Conservation (phyloP, 345 rosid species). For the Lumnitzera racemosa region DNA sequence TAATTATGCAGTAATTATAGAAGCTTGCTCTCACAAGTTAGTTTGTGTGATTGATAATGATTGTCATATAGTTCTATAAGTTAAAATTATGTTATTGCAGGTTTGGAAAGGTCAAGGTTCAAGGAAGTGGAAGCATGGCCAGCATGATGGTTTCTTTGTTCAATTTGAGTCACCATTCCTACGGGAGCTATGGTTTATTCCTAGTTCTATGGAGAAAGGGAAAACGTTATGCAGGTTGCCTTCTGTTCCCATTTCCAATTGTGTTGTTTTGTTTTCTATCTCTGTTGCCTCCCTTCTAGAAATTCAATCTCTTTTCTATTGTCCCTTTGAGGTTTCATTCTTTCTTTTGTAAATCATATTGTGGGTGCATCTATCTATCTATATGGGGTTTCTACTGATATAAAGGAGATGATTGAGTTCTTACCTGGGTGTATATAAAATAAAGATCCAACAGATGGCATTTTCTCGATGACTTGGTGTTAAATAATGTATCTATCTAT, state of each 20-base stretch:
- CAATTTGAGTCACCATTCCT: slow-evolving; percentile 69
- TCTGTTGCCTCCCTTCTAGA: not conserved
- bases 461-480: too few relatives aligned
- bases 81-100: slow-evolving; percentile 24
- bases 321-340: too few relatives aligned
- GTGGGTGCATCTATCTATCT: too few relatives aligned
- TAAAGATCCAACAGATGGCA: too few relatives aligned
- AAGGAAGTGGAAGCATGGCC: slow-evolving; percentile 95
- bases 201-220: slow-evolving; percentile 78
- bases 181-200: slow-evolving; percentile 84
- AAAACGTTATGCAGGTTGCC: slow-evolving; percentile 73
- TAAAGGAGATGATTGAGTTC: too few relatives aligned
- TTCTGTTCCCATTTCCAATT: not conserved
- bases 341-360: too few relatives aligned
- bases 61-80: not conserved
- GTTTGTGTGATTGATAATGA: not conserved
- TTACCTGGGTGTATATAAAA: too few relatives aligned
- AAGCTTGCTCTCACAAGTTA: too few relatives aligned
- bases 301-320: not conserved
- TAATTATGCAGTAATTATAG: too few relatives aligned
- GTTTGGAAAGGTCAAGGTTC: slow-evolving; percentile 99
- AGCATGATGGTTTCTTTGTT: slow-evolving; percentile 84
- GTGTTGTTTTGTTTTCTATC: not conserved
- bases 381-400: too few relatives aligned
- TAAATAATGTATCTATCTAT: too few relatives aligned